phyloP scores from a whole-genome alignment of 768 basidiomycete species.

The Clitopilus passeckerianus region DNA sequence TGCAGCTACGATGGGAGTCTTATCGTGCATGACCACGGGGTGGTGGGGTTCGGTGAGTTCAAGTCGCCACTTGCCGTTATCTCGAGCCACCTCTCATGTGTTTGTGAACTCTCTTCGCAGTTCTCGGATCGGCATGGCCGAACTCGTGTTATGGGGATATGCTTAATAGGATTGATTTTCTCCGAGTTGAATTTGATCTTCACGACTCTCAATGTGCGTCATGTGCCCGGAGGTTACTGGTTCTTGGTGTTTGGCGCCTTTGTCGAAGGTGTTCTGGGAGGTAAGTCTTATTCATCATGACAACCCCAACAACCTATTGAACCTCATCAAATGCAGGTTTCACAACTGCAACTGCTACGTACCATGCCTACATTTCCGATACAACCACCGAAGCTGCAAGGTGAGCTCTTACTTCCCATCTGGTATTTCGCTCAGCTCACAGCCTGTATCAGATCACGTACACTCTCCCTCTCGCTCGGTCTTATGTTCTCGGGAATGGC shows the following conservation, averaged over 20 bases:
- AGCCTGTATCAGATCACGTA: slow-evolving; percentile 43
- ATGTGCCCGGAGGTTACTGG: slow-evolving; percentile 79
- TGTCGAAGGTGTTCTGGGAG: slow-evolving; percentile 69
- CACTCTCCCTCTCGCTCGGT: slow-evolving; percentile 63
- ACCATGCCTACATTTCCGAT: slow-evolving; percentile 69
- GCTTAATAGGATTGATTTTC: slow-evolving; percentile 53
- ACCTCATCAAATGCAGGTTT: slow-evolving; percentile 25
- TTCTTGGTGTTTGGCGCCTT: slow-evolving; percentile 63
- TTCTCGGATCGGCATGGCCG: slow-evolving; percentile 79
- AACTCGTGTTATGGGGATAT: slow-evolving; percentile 55
- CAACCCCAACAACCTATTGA: slow-evolving; percentile 20
- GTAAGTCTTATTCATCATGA: slow-evolving; percentile 29
- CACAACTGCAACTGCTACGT: slow-evolving; percentile 41
- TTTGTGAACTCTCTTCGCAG: slow-evolving; percentile 25
- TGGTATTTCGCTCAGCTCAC: slow-evolving; percentile 4
- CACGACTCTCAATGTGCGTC: slow-evolving; percentile 51
- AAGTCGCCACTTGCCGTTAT: too few relatives aligned
- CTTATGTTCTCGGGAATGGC: slow-evolving; percentile 72
- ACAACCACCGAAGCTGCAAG: slow-evolving; percentile 50
- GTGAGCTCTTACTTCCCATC: slow-evolving; percentile 24
- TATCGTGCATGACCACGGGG: slow-evolving; percentile 74
- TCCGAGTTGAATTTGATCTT: slow-evolving; percentile 65
- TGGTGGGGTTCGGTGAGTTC: slow-evolving; percentile 80
- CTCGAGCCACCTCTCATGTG: background rate
- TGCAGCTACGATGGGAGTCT: slow-evolving; percentile 59